Percentiles rank a stretch among this genome's conserved stretches.
phyloP scores from a whole-genome alignment of 257 asterid species.

The Osmanthus fragrans region DNA sequence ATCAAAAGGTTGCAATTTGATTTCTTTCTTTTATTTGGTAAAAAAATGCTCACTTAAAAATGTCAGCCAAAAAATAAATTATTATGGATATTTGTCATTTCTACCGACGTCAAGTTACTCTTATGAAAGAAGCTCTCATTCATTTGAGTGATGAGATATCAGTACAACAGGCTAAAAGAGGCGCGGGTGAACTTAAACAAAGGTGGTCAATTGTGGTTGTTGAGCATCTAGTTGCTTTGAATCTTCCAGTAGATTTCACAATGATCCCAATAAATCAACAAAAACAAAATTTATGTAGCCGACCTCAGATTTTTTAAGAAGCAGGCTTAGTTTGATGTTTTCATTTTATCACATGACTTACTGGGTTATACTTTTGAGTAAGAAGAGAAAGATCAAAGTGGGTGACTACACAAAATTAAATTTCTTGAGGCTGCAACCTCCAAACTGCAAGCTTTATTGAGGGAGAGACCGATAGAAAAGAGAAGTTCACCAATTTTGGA shows the following conservation, averaged over 20 bases:
- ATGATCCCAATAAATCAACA: background rate
- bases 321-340: too few species aligned
- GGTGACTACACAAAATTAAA: background rate
- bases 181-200: too few species aligned
- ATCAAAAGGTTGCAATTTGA: slow-evolving; percentile 52
- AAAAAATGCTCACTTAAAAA: background rate
- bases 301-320: too few species aligned
- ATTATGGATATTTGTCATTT: background rate
- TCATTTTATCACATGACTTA: too few species aligned
- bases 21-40: background rate
- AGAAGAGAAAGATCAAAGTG: too few species aligned
- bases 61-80: background rate
- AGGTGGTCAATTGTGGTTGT: too few species aligned
- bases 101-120: background rate
- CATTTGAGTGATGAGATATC: background rate
- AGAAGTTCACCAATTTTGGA: background rate
- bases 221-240: too few species aligned
- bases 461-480: background rate
- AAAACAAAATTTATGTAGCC: background rate
- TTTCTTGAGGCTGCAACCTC: background rate
- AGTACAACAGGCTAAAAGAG: too few species aligned
- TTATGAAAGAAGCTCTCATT: background rate
- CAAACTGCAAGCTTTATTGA: background rate
- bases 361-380: too few species aligned
- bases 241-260: too few species aligned